A percentile compares a stretch with the other conserved stretches of the same genome.
Conservation (phyloP, 2,329 filamentous ascomycete species). For the Fusarium torreyae region DNA sequence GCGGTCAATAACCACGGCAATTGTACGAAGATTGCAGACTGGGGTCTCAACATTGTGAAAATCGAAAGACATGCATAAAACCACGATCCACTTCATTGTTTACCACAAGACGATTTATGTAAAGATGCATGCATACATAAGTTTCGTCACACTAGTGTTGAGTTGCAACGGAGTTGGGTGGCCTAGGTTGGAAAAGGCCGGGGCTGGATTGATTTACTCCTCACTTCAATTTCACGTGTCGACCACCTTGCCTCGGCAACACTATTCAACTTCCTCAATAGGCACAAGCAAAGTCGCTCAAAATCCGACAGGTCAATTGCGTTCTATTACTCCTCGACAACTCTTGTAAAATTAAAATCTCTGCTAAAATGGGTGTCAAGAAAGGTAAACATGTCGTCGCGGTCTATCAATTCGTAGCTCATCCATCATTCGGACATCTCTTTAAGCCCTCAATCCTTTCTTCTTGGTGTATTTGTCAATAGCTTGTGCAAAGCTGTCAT, state of each 20-base stretch:
- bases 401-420: slow-evolving; percentile 24
- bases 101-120: neutral
- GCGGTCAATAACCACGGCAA: neutral
- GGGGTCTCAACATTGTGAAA: no score
- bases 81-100: no score
- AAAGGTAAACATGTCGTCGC: slow-evolving; percentile 35
- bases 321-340: slow-evolving; percentile 31
- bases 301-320: slow-evolving; percentile 13
- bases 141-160: neutral
- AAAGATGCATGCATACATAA: no score
- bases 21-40: no score
- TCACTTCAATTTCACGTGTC: slow-evolving; percentile 28
- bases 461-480: slow-evolving; percentile 52
- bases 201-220: slow-evolving; percentile 2
- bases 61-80: no score
- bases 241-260: slow-evolving; percentile 27
- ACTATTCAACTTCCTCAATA: slow-evolving; percentile 28
- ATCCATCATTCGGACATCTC: slow-evolving; percentile 1
- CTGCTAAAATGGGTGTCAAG: slow-evolving; percentile 30
- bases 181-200: neutral
- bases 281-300: slow-evolving; percentile 30
- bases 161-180: neutral
- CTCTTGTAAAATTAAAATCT: slow-evolving; percentile 36
- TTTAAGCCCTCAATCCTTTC: slow-evolving; percentile 18
- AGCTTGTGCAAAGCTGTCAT: slow-evolving; percentile 57